phyloP scores from a whole-genome alignment of 2,329 filamentous ascomycete genomes.

The Chrysoporthe austroafricana region DNA sequence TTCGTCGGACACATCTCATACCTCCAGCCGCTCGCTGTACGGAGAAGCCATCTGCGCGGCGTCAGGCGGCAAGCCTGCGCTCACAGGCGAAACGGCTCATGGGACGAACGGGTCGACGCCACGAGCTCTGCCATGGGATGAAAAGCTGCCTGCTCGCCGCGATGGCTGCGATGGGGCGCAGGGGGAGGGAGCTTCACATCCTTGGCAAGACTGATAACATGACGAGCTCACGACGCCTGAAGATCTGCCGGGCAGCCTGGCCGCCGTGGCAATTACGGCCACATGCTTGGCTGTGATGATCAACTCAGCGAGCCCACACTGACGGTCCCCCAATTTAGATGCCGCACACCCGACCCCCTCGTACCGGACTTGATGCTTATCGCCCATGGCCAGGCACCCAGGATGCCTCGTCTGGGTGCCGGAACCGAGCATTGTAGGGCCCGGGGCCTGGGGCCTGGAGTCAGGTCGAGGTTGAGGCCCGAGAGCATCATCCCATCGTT shows the following conservation, averaged over 20 bases:
- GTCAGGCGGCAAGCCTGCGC: background rate
- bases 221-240: too few relatives aligned
- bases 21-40: background rate
- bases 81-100: background rate
- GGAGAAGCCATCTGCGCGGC: conserved; percentile 2
- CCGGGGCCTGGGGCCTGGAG: background rate
- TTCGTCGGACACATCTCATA: conserved; percentile 2
- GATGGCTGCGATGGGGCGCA: background rate
- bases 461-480: background rate
- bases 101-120: background rate
- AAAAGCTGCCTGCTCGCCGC: background rate
- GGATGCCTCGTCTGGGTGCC: background rate
- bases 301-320: background rate
- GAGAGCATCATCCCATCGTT: background rate
- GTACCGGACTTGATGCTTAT: background rate
- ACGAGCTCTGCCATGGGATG: background rate
- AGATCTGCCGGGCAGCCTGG: background rate
- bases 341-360: background rate
- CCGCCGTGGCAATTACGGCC: background rate
- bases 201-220: background rate
- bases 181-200: background rate
- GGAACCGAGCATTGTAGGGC: background rate
- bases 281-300: background rate
- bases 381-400: background rate
- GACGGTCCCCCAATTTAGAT: background rate